phyloP scores from a whole-genome alignment of 2,329 filamentous ascomycete genomes.

The Karstenula rhodostoma region DNA sequence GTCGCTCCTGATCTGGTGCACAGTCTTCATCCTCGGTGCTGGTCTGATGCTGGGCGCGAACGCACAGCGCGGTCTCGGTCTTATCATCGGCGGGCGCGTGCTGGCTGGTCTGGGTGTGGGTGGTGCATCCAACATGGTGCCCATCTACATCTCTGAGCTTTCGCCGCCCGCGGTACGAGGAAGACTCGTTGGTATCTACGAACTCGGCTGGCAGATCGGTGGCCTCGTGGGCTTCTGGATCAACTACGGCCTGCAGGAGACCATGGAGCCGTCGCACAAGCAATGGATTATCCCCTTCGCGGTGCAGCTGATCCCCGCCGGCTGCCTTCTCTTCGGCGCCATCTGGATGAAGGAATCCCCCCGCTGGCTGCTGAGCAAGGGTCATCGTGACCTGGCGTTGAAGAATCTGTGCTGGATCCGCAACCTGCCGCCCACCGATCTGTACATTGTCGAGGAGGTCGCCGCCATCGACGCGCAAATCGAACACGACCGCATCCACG shows the following conservation, averaged over 20 bases:
- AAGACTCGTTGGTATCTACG: conserved; percentile 60
- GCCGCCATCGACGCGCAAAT: conserved; percentile 74
- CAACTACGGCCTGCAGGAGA: conserved; percentile 55
- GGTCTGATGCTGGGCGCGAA: conserved; percentile 72
- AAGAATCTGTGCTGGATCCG: conserved; percentile 68
- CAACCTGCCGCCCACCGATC: conserved; percentile 62
- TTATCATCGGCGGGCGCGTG: conserved; percentile 65
- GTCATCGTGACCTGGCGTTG: conserved; percentile 51
- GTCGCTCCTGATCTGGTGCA: conserved; percentile 67
- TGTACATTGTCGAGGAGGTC: conserved; percentile 78
- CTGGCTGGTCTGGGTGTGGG: conserved; percentile 66
- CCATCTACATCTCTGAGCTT: conserved; percentile 68
- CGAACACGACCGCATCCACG: conserved; percentile 67
- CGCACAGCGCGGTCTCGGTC: conserved; percentile 58
- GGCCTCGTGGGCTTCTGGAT: conserved; percentile 45
- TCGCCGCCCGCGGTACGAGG: conserved; percentile 67
- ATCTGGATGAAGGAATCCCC: conserved; percentile 56
- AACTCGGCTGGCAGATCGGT: conserved; percentile 60
- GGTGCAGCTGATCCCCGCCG: conserved; percentile 72
- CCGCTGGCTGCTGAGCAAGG: conserved; percentile 55
- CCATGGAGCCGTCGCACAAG: conserved; percentile 52
- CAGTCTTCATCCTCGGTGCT: conserved; percentile 73
- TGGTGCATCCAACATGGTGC: conserved; percentile 64
- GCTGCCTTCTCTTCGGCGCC: conserved; percentile 60
- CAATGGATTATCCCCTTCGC: conserved; percentile 63